phyloP scores from a whole-genome alignment of 768 basidiomycete species.

The Kwoniella newhampshirensis region DNA sequence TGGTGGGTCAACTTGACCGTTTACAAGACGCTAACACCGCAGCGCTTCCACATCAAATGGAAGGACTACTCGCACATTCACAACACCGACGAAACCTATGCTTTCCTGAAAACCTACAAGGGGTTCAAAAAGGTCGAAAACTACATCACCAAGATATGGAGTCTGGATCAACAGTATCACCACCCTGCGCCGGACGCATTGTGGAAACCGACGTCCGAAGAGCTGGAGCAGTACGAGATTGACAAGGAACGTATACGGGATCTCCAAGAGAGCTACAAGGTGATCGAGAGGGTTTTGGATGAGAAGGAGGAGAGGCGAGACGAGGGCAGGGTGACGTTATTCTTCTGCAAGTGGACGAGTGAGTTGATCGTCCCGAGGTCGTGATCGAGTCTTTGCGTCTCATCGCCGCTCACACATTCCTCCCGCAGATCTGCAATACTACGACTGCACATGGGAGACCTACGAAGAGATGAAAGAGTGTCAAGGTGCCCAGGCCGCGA shows the following conservation, averaged over 20 bases:
- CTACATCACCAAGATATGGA: slow-evolving; percentile 76
- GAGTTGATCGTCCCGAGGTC: slow-evolving; percentile 9
- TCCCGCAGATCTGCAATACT: slow-evolving; percentile 70
- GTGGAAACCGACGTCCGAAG: slow-evolving; percentile 75
- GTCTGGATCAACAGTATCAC: slow-evolving; percentile 69
- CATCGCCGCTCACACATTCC: background rate
- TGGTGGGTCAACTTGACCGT: slow-evolving; percentile 59
- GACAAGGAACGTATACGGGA: slow-evolving; percentile 90
- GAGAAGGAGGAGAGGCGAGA: slow-evolving; percentile 54
- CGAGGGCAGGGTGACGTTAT: slow-evolving; percentile 60
- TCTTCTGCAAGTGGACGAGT: slow-evolving; percentile 96
- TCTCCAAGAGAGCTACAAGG: slow-evolving; percentile 84
- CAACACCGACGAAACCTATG: slow-evolving; percentile 98
- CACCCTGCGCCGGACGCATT: slow-evolving; percentile 58
- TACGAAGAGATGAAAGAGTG: slow-evolving; percentile 66
- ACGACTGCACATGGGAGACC: slow-evolving; percentile 92
- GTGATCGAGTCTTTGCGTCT: background rate
- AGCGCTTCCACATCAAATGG: slow-evolving; percentile 99
- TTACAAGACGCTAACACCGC: slow-evolving; percentile 9
- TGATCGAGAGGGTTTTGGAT: slow-evolving; percentile 80
- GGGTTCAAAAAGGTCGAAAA: slow-evolving; percentile 98
- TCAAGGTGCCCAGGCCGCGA: slow-evolving; percentile 68
- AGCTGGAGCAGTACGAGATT: slow-evolving; percentile 80
- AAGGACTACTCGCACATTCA: slow-evolving; percentile 96
- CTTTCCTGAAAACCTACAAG: slow-evolving; percentile 90